Conservation (phyloP, 441 rosid species). For the Pelargonium citronellum region DNA sequence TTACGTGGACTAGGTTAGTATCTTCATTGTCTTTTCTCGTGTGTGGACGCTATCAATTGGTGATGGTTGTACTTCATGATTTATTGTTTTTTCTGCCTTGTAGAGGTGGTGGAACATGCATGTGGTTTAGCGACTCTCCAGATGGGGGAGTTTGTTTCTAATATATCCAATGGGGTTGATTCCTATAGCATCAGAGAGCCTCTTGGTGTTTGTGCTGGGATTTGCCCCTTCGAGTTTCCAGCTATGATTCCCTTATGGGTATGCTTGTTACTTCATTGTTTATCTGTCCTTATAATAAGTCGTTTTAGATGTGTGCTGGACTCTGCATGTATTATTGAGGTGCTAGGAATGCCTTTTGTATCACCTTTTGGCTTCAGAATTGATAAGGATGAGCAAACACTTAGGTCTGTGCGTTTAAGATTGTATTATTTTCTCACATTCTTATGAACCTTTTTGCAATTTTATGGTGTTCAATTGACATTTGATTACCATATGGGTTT, state of each 20-base stretch:
- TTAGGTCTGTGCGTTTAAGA: no score
- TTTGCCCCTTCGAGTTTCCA: conserved; percentile 49
- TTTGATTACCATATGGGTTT: not conserved
- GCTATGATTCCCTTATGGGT: conserved; percentile 53
- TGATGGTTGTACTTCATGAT: not conserved
- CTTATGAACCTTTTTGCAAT: no score
- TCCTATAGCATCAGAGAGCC: conserved; percentile 50
- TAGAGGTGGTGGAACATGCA: conserved; percentile 60
- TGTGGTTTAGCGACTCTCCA: conserved; percentile 56
- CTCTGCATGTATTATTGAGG: no score
- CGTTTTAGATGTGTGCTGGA: no score
- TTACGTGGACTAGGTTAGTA: conserved; percentile 35
- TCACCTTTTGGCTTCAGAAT: no score
- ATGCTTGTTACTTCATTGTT: conserved; percentile 16
- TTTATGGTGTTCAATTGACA: no score
- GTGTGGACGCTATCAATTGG: no score
- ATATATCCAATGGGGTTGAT: conserved; percentile 48
- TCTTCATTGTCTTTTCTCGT: conserved; percentile 7
- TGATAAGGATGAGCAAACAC: no score
- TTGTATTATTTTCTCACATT: no score
- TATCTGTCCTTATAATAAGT: conserved; percentile 2
- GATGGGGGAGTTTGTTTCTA: conserved; percentile 53
- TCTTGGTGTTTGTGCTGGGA: conserved; percentile 47
- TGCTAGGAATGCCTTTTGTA: no score
- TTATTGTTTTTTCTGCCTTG: conserved; percentile 16